phyloP scores from a whole-genome alignment of 768 basidiomycete genomes.

The Termitomyces eurrhizus region DNA sequence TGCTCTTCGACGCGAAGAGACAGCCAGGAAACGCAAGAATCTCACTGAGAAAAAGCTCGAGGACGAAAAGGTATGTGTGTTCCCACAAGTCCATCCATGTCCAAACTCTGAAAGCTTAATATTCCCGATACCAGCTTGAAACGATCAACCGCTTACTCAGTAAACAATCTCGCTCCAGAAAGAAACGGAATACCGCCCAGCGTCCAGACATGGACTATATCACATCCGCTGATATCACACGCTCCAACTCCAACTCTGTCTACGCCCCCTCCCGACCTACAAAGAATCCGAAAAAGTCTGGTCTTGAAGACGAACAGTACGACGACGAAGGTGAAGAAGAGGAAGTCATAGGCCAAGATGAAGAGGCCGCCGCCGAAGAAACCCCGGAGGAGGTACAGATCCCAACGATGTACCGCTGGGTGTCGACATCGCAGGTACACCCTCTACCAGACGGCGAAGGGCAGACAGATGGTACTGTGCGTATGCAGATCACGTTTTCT shows the following conservation, averaged over 20 bases:
- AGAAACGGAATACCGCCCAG: slow-evolving; percentile 53
- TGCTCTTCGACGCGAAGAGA: slow-evolving; percentile 62
- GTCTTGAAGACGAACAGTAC: neutral
- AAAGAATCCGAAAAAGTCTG: slow-evolving; percentile 1
- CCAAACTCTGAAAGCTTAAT: neutral
- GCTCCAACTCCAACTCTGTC: slow-evolving; percentile 20
- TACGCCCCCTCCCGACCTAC: slow-evolving; percentile 9
- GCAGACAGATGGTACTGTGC: neutral
- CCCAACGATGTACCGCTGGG: slow-evolving; percentile 70
- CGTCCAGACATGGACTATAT: slow-evolving; percentile 22
- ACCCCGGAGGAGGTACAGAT: slow-evolving; percentile 18
- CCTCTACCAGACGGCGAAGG: slow-evolving; percentile 1
- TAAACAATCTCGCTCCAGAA: slow-evolving; percentile 71
- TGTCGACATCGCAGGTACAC: slow-evolving; percentile 48
- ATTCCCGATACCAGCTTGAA: slow-evolving; percentile 49
- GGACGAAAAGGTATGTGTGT: slow-evolving; percentile 66
- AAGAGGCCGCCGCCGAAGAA: slow-evolving; percentile 37
- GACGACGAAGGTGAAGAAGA: neutral
- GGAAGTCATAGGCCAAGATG: neutral
- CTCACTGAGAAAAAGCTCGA: slow-evolving; percentile 80
- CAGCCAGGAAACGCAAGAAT: slow-evolving; percentile 76
- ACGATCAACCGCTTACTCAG: slow-evolving; percentile 88
- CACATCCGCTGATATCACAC: slow-evolving; percentile 19
- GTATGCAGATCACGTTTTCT: slow-evolving; percentile 50
- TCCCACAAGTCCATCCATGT: no score